These are phyloP conservation scores for Lentinula lateritia DNA, from an alignment of 768 basidiomycete genomes.

Conservation along the genomic window DNA sequence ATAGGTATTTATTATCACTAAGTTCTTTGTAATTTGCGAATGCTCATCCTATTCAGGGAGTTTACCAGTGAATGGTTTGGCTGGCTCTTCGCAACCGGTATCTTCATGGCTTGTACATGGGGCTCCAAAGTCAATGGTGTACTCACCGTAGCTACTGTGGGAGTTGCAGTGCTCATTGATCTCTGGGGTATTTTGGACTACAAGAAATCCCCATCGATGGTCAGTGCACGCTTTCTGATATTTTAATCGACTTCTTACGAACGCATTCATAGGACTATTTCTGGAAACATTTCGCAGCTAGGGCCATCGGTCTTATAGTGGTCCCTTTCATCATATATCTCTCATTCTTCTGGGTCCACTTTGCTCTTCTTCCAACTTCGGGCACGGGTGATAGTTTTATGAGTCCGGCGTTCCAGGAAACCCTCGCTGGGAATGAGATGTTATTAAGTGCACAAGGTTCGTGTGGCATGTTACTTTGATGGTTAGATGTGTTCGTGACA, in stretches of 20 bases:
- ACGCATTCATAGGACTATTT: conserved; percentile 66
- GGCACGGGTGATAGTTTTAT: conserved; percentile 95
- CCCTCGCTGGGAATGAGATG: conserved; percentile 86
- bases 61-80: conserved; percentile 92
- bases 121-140: conserved; percentile 98
- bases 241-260: not conserved
- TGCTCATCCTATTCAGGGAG: conserved; percentile 44
- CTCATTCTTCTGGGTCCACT: conserved; percentile 94
- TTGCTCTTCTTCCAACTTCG: conserved; percentile 79
- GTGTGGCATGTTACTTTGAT: conserved; percentile 11
- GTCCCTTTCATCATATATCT: conserved; percentile 91
- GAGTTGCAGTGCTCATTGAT: conserved; percentile 87
- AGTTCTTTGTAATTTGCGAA: not conserved
- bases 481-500: not conserved
- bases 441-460: conserved; percentile 87
- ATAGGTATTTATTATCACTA: conserved; percentile 48
- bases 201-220: conserved; percentile 65
- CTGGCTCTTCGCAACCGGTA: conserved; percentile 87
- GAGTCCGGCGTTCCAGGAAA: conserved; percentile 98
- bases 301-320: conserved; percentile 78
- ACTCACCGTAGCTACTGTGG: conserved; percentile 83
- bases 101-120: conserved; percentile 94
- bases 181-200: conserved; percentile 92
- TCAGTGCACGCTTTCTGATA: conserved; percentile 21
- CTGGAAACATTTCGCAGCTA: conserved; percentile 81